These are phyloP conservation scores for Venturia aucupariae DNA, from an alignment of 2,329 filamentous ascomycete genomes.

Conservation along the genomic window DNA sequence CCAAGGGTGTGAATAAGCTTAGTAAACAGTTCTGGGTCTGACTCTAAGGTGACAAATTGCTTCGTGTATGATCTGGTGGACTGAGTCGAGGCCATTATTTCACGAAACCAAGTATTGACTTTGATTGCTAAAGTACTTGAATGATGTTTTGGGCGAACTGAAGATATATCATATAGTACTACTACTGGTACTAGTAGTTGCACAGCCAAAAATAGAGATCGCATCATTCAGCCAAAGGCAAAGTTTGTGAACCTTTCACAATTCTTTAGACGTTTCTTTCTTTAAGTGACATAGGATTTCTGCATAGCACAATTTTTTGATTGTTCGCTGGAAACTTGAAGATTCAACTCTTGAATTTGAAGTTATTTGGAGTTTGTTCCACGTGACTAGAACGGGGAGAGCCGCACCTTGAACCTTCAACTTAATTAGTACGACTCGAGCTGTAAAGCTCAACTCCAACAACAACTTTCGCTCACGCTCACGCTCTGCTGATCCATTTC, in stretches of 20 bases:
- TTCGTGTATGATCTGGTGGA: neutral
- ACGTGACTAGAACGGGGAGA: neutral
- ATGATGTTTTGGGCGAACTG: no score
- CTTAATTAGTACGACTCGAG: neutral
- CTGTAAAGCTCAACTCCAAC: neutral
- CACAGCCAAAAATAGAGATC: neutral
- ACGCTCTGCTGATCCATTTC: neutral
- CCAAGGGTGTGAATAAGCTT: conserved; percentile 73
- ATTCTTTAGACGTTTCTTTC: neutral
- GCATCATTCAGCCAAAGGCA: neutral
- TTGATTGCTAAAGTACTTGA: neutral
- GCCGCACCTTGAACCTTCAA: neutral
- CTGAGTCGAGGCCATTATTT: neutral
- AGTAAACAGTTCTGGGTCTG: conserved; percentile 84
- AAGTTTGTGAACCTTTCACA: neutral
- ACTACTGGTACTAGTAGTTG: no score
- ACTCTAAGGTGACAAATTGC: conserved; percentile 32
- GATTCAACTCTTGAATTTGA: no score
- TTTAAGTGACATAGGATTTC: neutral
- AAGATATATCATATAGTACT: no score
- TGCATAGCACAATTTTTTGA: no score
- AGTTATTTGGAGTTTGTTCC: no score
- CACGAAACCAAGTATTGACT: neutral
- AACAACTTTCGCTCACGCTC: neutral
- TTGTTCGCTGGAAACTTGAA: no score